A percentile compares a stretch with the other conserved stretches of the same genome.
Evolutionary conservation across 169 alveolate species (phyloP).

Genomic region (Plasmodium knowlesi): DNA sequence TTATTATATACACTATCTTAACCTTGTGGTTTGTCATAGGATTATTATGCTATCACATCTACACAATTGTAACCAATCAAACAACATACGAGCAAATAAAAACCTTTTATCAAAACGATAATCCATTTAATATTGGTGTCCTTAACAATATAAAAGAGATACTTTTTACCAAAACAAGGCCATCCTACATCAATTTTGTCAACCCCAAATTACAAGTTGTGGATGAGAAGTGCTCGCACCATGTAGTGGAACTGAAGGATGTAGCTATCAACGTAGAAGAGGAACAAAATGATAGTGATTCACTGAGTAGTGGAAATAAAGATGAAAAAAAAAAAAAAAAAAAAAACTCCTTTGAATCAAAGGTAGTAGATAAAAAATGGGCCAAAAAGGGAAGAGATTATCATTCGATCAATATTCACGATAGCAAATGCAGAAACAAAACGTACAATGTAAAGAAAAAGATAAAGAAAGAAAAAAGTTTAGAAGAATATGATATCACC

Average conservation of each 20-base stretch:
- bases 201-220: slow-evolving; percentile 62
- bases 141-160: slow-evolving; percentile 78
- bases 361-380: background rate
- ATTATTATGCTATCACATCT: slow-evolving; percentile 82
- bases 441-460: slow-evolving; percentile 26
- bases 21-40: slow-evolving; percentile 88
- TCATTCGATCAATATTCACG: background rate
- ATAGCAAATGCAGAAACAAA: slow-evolving; percentile 8
- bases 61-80: slow-evolving; percentile 83
- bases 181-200: slow-evolving; percentile 40
- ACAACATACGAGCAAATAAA: slow-evolving; percentile 88
- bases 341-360: background rate
- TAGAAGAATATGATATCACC: slow-evolving; percentile 26
- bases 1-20: slow-evolving; percentile 72
- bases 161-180: slow-evolving; percentile 71
- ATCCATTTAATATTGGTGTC: slow-evolving; percentile 84
- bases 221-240: slow-evolving; percentile 48
- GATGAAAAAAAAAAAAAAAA: background rate
- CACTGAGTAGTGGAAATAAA: background rate
- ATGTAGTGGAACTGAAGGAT: slow-evolving; percentile 31
- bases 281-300: background rate
- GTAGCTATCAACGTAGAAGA: slow-evolving; percentile 10
- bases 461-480: slow-evolving; percentile 16
- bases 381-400: slow-evolving; percentile 14
- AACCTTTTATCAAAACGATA: slow-evolving; percentile 78